Evolutionary conservation across 2,329 filamentous ascomycete genomes (phyloP), one percentile per base, ranked within the genome.

Genomic region (Aspergillus amoenus): DNA sequence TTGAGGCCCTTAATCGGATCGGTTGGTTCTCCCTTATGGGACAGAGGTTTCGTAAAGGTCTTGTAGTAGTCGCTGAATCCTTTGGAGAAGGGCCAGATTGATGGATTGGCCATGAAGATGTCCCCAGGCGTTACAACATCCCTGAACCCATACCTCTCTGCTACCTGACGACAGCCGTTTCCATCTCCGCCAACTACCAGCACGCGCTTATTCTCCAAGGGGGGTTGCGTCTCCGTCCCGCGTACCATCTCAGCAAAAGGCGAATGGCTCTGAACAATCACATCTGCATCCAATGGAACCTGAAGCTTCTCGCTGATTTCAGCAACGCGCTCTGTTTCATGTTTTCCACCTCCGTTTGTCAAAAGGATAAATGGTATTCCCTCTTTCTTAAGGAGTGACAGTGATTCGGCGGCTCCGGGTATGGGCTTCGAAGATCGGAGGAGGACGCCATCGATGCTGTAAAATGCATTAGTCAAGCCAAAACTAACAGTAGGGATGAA

Each of bases 331-430:
- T 89, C 87, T 3, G 79, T 79, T 75, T 97, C 93, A 61, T 87
- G 85, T 69, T 89, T 91, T 57, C 94, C 94, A 42, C 94, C 94
- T 65, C 94, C 94, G 75, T 99, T 99, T 58, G 94, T 99, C 61
- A 99, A 82, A 34, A 99, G 85, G 67, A 99, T 93, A 77, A 96
- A 97, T 12, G 93, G 93, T 45, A 97, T 91, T 46, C 84, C 81
- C 68, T 92, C 82, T 46, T 82, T 76, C 65, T 92, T 86, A 18
- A 97, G 86, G 67, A 86, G 88, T 30, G 80, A 78, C 18, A 99
- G 82, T 13, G 92, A 84, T 68, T 90, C 82, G 1, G 85, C 80
- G 1, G 94, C 93, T 32, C 90, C 88, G 1, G 91, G 88, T 46
- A 97, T 87, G 3, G 90, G 87, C 61, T 87, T 84, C 4, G 89